Conservation (phyloP, 2,329 filamentous ascomycete species). For the Pseudocercospora fijiensis region DNA sequence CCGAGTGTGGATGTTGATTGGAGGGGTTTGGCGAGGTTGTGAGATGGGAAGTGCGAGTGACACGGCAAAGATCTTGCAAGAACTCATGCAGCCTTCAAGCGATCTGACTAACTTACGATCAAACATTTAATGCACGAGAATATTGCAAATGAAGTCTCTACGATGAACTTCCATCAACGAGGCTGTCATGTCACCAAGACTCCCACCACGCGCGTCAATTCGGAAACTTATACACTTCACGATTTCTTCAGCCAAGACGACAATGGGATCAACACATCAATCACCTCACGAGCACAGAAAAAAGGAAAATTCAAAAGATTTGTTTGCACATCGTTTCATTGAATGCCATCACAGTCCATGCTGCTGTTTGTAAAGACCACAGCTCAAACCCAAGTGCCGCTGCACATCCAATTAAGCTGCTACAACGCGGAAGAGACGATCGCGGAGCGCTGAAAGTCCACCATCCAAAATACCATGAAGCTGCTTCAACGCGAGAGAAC, state of each 20-base stretch:
- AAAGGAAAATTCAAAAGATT: not conserved
- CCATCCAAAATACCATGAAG: not conserved
- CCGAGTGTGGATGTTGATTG: slow-evolving; percentile 9
- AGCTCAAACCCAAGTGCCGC: not conserved
- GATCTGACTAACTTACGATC: too few species aligned
- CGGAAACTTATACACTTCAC: too few species aligned
- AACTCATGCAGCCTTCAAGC: too few species aligned
- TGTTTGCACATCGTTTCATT: not conserved
- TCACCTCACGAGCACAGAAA: not conserved
- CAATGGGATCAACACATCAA: not conserved
- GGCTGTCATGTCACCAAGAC: too few species aligned
- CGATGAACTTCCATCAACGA: too few species aligned
- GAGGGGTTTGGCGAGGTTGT: slow-evolving; percentile 5
- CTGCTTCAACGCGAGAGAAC: not conserved
- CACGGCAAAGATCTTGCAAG: too few species aligned
- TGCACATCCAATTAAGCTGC: not conserved
- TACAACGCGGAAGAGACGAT: not conserved
- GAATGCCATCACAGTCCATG: not conserved
- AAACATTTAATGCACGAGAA: too few species aligned
- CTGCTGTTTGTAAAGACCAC: too few species aligned
- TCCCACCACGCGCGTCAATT: too few species aligned
- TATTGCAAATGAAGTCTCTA: too few species aligned
- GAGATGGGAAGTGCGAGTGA: not conserved
- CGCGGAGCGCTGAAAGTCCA: not conserved
- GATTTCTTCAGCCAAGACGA: not conserved